A percentile compares a stretch with the other conserved stretches of the same genome.
Conservation (phyloP, 1,284 basidiomycete species). For the Rhodotorula sp. region DNA sequence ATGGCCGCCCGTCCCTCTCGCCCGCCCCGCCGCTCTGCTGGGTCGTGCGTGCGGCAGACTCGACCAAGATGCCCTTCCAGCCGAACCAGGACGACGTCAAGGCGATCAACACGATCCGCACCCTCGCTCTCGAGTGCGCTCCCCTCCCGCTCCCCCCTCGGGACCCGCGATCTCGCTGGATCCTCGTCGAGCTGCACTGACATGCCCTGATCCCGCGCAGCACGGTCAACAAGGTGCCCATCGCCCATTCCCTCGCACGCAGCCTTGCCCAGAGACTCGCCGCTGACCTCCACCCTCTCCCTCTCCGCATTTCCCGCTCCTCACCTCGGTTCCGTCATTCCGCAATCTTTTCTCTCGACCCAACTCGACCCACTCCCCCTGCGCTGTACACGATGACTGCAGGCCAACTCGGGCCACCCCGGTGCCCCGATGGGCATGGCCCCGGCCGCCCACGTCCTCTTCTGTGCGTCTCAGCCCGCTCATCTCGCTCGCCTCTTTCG, state of each 20-base stretch:
- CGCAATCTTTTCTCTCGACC: neutral
- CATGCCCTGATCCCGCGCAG: neutral
- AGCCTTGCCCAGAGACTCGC: too few species aligned
- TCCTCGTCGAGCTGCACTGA: slow-evolving; percentile 48
- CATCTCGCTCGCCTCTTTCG: slow-evolving; percentile 59
- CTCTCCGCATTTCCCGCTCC: neutral
- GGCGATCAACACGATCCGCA: slow-evolving; percentile 68
- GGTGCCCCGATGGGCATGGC: slow-evolving; percentile 77
- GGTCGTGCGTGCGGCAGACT: neutral
- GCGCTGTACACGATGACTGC: slow-evolving; percentile 44
- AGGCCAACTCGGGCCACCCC: slow-evolving; percentile 91
- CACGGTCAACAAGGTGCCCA: slow-evolving; percentile 43
- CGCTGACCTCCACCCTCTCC: neutral
- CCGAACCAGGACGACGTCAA: slow-evolving; percentile 45
- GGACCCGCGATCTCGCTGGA: slow-evolving; percentile 52
- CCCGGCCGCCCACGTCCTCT: slow-evolving; percentile 83
- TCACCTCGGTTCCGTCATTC: slow-evolving; percentile 1
- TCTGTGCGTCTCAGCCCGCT: slow-evolving; percentile 49
- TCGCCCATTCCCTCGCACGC: neutral
- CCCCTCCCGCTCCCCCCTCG: neutral
- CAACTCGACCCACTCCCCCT: neutral
- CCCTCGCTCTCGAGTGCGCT: slow-evolving; percentile 64
- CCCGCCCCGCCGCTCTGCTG: neutral
- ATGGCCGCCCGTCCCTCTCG: neutral
- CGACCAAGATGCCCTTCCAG: slow-evolving; percentile 22